Percentiles rank a stretch among this genome's conserved stretches.
Conservation (phyloP, 345 rosid species). For the Murraya koenigii region DNA sequence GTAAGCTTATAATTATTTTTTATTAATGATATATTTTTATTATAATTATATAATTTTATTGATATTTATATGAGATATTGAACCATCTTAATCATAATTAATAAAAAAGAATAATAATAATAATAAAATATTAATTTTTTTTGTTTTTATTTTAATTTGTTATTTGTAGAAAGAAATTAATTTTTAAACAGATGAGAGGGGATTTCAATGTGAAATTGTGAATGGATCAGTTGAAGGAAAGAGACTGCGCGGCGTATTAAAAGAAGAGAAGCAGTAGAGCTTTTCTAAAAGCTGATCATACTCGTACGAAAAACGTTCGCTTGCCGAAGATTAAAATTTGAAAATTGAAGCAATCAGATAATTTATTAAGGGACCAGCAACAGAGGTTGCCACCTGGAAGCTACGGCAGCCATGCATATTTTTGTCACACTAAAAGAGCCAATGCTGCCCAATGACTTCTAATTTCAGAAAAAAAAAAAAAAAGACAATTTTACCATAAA, state of each 20-base stretch:
- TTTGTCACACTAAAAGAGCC: neutral
- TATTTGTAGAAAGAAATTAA: too few relatives aligned
- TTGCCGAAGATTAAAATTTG: slow-evolving; percentile 1
- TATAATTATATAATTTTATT: too few relatives aligned
- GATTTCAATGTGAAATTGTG: neutral
- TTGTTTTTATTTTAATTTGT: too few relatives aligned
- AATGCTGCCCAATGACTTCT: neutral
- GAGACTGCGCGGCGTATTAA: neutral
- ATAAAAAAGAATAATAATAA: too few relatives aligned
- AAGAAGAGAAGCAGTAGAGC: neutral
- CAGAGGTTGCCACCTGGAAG: too few relatives aligned
- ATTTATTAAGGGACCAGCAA: slow-evolving; percentile 13
- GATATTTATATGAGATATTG: too few relatives aligned
- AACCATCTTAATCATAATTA: too few relatives aligned
- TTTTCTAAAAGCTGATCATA: neutral
- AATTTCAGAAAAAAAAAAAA: too few relatives aligned
- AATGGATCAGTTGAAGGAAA: neutral
- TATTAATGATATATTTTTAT: too few relatives aligned
- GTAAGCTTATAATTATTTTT: too few relatives aligned
- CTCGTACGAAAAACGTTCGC: neutral
- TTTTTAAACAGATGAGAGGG: neutral
- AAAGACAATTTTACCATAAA: too few relatives aligned
- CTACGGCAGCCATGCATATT: neutral
- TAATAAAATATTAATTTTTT: too few relatives aligned
- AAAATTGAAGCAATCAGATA: slow-evolving; percentile 19